A percentile compares a stretch with the other conserved stretches of the same genome.
phyloP scores from a whole-genome alignment of 2,329 filamentous ascomycete genomes.

The Thielaviopsis populi region DNA sequence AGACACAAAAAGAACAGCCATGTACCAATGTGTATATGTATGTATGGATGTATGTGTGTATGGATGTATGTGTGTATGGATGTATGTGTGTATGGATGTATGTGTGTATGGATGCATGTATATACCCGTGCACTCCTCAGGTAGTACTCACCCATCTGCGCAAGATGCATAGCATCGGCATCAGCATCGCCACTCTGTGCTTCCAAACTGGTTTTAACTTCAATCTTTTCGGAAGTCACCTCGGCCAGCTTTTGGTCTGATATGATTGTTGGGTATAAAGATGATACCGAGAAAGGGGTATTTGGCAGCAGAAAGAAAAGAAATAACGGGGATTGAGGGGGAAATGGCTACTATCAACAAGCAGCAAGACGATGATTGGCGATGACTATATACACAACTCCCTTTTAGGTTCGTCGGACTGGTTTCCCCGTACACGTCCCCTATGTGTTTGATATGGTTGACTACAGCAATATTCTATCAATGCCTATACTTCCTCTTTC shows the following conservation, averaged over 20 bases:
- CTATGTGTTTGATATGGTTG: neutral
- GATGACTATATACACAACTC: neutral
- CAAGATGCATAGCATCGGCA: conserved; percentile 29
- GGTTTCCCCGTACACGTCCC: neutral
- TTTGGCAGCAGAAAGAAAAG: neutral
- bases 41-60: no score
- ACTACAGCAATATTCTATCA: neutral
- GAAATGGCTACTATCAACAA: neutral
- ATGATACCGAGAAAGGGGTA: neutral
- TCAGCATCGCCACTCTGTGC: conserved; percentile 17
- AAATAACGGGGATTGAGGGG: neutral
- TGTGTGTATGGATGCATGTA: no score
- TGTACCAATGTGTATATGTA: neutral
- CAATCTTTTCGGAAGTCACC: neutral
- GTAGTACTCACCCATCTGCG: conserved; percentile 28
- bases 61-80: no score
- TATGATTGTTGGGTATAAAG: neutral
- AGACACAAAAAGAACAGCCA: neutral
- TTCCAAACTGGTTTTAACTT: conserved; percentile 6
- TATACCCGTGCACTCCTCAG: no score
- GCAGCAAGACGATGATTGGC: neutral
- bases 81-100: no score
- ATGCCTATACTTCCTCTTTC: neutral
- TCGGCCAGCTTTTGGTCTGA: neutral
- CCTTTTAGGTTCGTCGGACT: neutral